phyloP scores from a whole-genome alignment of 78 protist species.

The Planoprotostelium fungivorum region DNA sequence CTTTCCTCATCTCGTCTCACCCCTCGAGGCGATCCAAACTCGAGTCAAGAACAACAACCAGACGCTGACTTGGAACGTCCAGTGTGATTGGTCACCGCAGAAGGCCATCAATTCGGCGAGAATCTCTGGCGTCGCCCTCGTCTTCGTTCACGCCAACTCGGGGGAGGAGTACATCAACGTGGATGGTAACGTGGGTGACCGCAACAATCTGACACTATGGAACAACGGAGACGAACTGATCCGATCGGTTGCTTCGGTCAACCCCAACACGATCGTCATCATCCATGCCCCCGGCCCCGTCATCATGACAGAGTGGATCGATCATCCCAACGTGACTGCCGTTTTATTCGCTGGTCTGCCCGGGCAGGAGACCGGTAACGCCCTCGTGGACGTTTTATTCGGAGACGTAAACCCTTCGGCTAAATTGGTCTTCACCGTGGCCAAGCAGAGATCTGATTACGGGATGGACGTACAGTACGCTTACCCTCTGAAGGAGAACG shows the following conservation, averaged over 20 bases:
- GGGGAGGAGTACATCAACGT: not conserved
- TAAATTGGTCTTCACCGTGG: conserved; percentile 53
- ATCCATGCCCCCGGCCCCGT: not conserved
- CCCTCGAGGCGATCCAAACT: not conserved
- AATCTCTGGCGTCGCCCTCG: not conserved
- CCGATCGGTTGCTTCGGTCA: not conserved
- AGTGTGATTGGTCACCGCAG: not conserved
- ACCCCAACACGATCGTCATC: not conserved
- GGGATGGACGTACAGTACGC: not conserved
- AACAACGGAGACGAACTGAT: not conserved
- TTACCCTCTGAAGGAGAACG: not conserved
- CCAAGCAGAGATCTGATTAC: conserved; percentile 22
- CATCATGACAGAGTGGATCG: too few species aligned
- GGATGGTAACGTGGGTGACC: not conserved
- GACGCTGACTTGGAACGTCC: not conserved
- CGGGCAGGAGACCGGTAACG: conserved; percentile 65
- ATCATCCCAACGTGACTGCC: too few species aligned
- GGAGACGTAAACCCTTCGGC: conserved; percentile 71
- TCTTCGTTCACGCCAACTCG: not conserved
- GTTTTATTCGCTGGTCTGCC: conserved; percentile 56
- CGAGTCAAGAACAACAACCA: not conserved
- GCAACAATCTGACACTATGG: not conserved
- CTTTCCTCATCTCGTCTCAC: not conserved
- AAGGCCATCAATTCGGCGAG: not conserved
- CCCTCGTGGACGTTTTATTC: conserved; percentile 55